phyloP scores from a whole-genome alignment of 192 early-diverging fungal species.

The Backusella morwellensis region DNA sequence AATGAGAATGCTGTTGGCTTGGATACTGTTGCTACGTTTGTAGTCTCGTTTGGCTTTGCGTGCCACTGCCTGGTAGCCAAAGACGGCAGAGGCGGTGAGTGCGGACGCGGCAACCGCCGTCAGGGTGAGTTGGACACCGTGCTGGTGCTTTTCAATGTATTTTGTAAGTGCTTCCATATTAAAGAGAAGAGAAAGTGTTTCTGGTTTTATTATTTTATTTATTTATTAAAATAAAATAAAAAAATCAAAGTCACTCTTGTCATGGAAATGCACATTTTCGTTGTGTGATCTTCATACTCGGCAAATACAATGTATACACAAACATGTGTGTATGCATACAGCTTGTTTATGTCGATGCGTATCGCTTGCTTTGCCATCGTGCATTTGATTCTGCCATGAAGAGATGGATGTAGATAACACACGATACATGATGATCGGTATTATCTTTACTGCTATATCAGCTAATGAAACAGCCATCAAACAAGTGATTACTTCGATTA shows the following conservation, averaged over 20 bases:
- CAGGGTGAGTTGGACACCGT: constrained; percentile 15
- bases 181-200: not conserved
- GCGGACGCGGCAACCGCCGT: constrained; percentile 64
- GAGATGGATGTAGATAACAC: too few species aligned
- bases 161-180: not conserved
- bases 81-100: constrained; percentile 55
- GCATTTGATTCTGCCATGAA: too few species aligned
- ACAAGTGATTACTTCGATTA: too few species aligned
- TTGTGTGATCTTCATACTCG: too few species aligned
- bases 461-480: too few species aligned
- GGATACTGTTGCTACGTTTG: constrained; percentile 17
- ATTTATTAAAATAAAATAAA: not conserved
- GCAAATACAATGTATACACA: too few species aligned
- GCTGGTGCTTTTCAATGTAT: not conserved
- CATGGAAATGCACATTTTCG: not conserved
- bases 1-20: not conserved
- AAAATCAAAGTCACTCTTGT: not conserved
- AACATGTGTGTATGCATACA: too few species aligned
- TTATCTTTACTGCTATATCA: too few species aligned
- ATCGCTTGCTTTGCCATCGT: too few species aligned
- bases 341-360: too few species aligned
- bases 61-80: constrained; percentile 44
- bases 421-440: too few species aligned
- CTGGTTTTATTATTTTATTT: not conserved
- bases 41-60: constrained; percentile 55